Conservation (phyloP, 2,329 filamentous ascomycete genomes). For the Aspergillus candidus region DNA sequence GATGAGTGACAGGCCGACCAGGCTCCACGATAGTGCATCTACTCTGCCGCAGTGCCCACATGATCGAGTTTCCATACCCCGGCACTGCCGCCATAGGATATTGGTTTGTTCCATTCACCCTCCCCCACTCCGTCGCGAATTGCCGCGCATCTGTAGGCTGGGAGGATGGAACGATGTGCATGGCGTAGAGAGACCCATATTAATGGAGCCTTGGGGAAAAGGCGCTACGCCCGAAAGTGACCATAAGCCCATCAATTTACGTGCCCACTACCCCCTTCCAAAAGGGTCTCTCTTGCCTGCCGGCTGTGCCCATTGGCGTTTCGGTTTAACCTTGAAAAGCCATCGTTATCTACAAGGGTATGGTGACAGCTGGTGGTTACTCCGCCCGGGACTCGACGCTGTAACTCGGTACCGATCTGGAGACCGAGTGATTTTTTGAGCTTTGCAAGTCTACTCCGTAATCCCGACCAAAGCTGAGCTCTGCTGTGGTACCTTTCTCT, state of each 20-base stretch:
- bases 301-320: conserved; percentile 19
- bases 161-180: conserved; percentile 19
- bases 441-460: conserved; percentile 6
- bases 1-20: too few species aligned
- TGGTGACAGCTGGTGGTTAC: conserved; percentile 5
- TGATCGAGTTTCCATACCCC: neutral
- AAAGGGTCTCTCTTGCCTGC: conserved; percentile 16
- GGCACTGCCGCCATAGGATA: conserved; percentile 10
- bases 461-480: conserved; percentile 5
- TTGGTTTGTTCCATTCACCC: neutral
- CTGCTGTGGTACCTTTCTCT: conserved; percentile 6
- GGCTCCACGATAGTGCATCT: too few species aligned
- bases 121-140: conserved; percentile 9
- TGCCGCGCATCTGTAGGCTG: conserved; percentile 16
- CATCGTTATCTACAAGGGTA: conserved; percentile 10
- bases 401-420: conserved; percentile 6
- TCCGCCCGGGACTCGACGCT: conserved; percentile 4
- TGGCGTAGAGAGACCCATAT: conserved; percentile 18
- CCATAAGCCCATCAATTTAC: too few species aligned
- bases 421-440: conserved; percentile 7
- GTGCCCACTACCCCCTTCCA: conserved; percentile 15
- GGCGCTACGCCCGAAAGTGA: conserved; percentile 18
- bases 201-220: conserved; percentile 15
- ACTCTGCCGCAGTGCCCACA: too few species aligned
- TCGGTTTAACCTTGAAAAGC: conserved; percentile 6